These are phyloP conservation scores for Penicillium polonicum DNA, from an alignment of 2,329 filamentous ascomycete species.

Conservation along the genomic window DNA sequence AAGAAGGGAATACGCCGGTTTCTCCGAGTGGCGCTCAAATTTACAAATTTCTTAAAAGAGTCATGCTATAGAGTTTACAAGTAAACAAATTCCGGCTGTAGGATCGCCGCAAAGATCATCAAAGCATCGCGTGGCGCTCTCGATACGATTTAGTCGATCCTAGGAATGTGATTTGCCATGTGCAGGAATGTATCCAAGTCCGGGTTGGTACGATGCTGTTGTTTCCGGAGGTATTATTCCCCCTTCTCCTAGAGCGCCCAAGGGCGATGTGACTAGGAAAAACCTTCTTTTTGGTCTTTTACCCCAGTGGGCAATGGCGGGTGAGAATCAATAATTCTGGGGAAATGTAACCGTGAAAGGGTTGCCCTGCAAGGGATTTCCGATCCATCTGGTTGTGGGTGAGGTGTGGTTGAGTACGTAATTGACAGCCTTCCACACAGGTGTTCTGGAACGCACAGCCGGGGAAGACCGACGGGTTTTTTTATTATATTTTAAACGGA, in stretches of 20 bases:
- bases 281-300: slow-evolving; percentile 12
- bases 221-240: slow-evolving; percentile 19
- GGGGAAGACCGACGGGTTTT: neutral
- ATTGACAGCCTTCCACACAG: slow-evolving; percentile 9
- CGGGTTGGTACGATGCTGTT: slow-evolving; percentile 4
- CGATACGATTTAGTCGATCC: slow-evolving; percentile 18
- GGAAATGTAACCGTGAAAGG: neutral
- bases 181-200: slow-evolving; percentile 13
- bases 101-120: slow-evolving; percentile 10
- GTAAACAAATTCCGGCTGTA: neutral
- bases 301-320: slow-evolving; percentile 8
- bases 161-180: slow-evolving; percentile 12
- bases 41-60: neutral
- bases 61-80: neutral
- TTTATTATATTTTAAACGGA: neutral
- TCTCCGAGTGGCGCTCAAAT: slow-evolving; percentile 3
- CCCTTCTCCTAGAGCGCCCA: neutral
- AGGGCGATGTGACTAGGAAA: slow-evolving; percentile 13
- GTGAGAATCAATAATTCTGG: neutral
- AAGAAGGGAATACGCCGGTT: neutral
- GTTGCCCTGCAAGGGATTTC: slow-evolving; percentile 1
- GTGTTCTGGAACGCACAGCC: slow-evolving; percentile 17
- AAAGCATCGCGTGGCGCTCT: slow-evolving; percentile 20
- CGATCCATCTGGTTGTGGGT: neutral
- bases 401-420: neutral